Evolutionary conservation across 1,284 basidiomycete species (phyloP).

Genomic region (Fomitopsis pinicola): DNA sequence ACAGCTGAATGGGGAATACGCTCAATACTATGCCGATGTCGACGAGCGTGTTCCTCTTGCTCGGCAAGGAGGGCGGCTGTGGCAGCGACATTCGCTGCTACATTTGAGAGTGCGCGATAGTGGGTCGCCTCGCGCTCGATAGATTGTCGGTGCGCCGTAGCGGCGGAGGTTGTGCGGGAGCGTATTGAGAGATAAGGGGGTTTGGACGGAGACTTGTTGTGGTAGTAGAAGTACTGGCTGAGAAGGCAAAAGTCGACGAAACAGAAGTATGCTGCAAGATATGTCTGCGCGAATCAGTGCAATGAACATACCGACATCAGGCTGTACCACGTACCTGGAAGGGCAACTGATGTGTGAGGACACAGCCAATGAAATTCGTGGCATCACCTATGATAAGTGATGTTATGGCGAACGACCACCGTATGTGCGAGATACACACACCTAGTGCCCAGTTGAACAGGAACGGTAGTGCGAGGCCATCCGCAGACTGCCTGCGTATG

Average conservation of each 20-base stretch:
- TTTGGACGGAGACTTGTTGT: conserved; percentile 26
- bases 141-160: conserved; percentile 39
- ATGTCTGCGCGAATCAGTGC: conserved; percentile 53
- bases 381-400: conserved; percentile 68
- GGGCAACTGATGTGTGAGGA: conserved; percentile 89
- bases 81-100: conserved; percentile 64
- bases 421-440: conserved; percentile 25
- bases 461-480: conserved; percentile 87
- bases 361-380: conserved; percentile 86
- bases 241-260: conserved; percentile 73
- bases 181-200: conserved; percentile 34
- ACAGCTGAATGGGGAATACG: conserved; percentile 15
- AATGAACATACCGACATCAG: not conserved
- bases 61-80: conserved; percentile 62
- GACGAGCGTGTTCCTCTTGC: conserved; percentile 40
- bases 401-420: conserved; percentile 11
- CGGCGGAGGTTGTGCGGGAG: conserved; percentile 36
- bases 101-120: conserved; percentile 64
- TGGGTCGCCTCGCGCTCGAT: conserved; percentile 47
- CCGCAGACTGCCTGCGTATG: conserved; percentile 67
- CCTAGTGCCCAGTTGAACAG: conserved; percentile 88
- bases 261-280: conserved; percentile 86
- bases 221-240: conserved; percentile 78
- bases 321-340: conserved; percentile 69
- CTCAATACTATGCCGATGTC: conserved; percentile 19